Evolutionary conservation across 257 asterid species (phyloP), one percentile per base, ranked within the genome.

Genomic region (Scutellaria minor): DNA sequence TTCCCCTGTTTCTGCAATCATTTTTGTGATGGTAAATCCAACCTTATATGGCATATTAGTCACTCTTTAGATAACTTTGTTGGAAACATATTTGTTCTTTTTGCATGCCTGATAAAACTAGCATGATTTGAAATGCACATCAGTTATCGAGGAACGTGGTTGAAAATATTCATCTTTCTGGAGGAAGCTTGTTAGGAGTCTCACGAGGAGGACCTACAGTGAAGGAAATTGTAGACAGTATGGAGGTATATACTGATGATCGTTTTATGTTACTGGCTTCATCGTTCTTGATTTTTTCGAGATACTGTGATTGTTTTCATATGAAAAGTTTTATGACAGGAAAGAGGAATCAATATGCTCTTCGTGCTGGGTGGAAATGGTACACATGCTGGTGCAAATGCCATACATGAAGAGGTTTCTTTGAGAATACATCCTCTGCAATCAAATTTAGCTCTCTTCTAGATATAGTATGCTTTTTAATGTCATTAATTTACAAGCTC

Each of bases 301-400:
- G 45, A 44, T 53, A 46, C 15, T 70, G 47, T 39, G 69, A 13
- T 69, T 62, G 48, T 65, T 72, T 68, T 70, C 50, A 27, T n/a
- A 60, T 27, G 67, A 67, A 66, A 62, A 39, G 60, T 65, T 66
- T 57, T 62, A 73, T 85, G 70, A 60, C 96, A 94, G 99, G 88
- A 88, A 79, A 83, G 93, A 81, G 97, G 97, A 73, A 88, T 94
- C 74, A 91, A 89, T 74, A 89, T 94, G 97, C 93, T 94, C 69
- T 94, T 91, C 68, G 96, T 94, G 76, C 90, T 94, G 39, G 99
- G 99, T 75, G 99, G 99, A 82, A 91, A 94, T 80, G 99, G 97
- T 69, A 94, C 99, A 22, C 99, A 94, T 81, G 97, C 97, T 80
- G 99, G 97, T 61, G 97, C 99, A 76, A 85, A 91, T 77, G 97